Evolutionary conservation across 768 basidiomycete species (phyloP).

Genomic region (Calocybe gangraenosa): DNA sequence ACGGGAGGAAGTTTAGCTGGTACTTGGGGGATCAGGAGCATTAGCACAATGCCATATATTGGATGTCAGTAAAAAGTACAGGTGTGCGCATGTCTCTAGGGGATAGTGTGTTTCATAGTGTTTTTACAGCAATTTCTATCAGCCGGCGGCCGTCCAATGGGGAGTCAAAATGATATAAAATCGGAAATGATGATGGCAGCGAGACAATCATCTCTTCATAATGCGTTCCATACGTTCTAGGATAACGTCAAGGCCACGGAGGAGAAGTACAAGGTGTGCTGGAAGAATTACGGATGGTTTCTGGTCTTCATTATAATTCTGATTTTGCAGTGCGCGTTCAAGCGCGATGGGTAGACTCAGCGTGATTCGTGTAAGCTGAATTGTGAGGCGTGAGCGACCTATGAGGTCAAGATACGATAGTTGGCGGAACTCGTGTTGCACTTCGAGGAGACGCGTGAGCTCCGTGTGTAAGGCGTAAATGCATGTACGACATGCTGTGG

Average conservation of each 20-base stretch:
- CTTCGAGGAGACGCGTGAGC: slow-evolving; percentile 73
- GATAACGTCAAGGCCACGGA: slow-evolving; percentile 57
- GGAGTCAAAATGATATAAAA: background rate
- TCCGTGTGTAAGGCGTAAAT: slow-evolving; percentile 69
- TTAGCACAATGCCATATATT: no score
- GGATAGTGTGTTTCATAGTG: no score
- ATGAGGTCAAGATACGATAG: slow-evolving; percentile 76
- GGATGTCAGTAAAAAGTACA: no score
- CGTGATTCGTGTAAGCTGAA: slow-evolving; percentile 75
- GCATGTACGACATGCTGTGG: slow-evolving; percentile 69
- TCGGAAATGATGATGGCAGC: background rate
- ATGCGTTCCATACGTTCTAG: slow-evolving; percentile 66
- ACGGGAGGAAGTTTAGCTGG: no score
- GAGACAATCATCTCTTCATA: slow-evolving; percentile 21
- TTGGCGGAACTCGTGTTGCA: slow-evolving; percentile 71
- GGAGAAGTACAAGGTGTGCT: slow-evolving; percentile 51
- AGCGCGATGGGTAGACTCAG: slow-evolving; percentile 70
- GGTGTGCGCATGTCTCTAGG: no score
- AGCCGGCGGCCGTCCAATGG: slow-evolving; percentile 7
- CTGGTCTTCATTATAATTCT: slow-evolving; percentile 20
- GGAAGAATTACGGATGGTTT: slow-evolving; percentile 41
- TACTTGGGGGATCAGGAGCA: no score
- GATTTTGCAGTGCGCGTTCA: slow-evolving; percentile 61
- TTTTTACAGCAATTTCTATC: slow-evolving; percentile 11
- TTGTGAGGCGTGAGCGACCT: slow-evolving; percentile 69